phyloP scores from a whole-genome alignment of 768 basidiomycete genomes.

The Auricularia sp. region DNA sequence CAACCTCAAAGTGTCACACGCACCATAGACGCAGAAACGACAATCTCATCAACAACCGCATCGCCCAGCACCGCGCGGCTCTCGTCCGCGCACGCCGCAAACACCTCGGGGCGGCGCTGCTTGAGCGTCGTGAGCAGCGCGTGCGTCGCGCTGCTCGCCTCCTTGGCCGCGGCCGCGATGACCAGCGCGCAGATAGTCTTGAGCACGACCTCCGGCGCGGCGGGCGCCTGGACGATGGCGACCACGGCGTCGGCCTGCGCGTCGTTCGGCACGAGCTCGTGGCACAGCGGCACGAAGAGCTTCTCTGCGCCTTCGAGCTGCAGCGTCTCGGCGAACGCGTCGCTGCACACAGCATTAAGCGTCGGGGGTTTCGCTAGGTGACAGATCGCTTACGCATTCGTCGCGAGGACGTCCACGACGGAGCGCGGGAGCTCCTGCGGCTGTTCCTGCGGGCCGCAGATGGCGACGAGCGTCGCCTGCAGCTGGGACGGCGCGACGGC shows the following conservation, averaged over 20 bases:
- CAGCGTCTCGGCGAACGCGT: slow-evolving; percentile 26
- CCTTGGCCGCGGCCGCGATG: neutral
- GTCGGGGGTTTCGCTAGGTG: slow-evolving; percentile 16
- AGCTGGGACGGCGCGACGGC: slow-evolving; percentile 44
- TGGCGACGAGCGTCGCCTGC: slow-evolving; percentile 51
- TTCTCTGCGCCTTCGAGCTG: slow-evolving; percentile 45
- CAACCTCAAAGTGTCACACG: too few species aligned
- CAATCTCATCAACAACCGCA: slow-evolving; percentile 36
- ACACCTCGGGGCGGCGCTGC: slow-evolving; percentile 49
- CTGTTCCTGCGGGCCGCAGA: slow-evolving; percentile 54
- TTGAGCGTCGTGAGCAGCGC: slow-evolving; percentile 44
- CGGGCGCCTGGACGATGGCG: neutral
- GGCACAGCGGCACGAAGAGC: slow-evolving; percentile 27
- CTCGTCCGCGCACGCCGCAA: slow-evolving; percentile 33
- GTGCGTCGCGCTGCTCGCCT: neutral
- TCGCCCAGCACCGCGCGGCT: slow-evolving; percentile 25
- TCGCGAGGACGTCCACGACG: slow-evolving; percentile 20
- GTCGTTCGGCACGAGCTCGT: slow-evolving; percentile 10
- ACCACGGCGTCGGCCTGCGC: neutral
- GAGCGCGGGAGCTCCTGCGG: slow-evolving; percentile 34
- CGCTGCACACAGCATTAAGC: neutral
- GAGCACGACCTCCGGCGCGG: slow-evolving; percentile 4
- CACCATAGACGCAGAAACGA: slow-evolving; percentile 52
- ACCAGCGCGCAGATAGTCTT: neutral
- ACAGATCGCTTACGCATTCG: slow-evolving; percentile 34